Evolutionary conservation across 768 basidiomycete genomes (phyloP).

Genomic region (Lactifluus pinguis): DNA sequence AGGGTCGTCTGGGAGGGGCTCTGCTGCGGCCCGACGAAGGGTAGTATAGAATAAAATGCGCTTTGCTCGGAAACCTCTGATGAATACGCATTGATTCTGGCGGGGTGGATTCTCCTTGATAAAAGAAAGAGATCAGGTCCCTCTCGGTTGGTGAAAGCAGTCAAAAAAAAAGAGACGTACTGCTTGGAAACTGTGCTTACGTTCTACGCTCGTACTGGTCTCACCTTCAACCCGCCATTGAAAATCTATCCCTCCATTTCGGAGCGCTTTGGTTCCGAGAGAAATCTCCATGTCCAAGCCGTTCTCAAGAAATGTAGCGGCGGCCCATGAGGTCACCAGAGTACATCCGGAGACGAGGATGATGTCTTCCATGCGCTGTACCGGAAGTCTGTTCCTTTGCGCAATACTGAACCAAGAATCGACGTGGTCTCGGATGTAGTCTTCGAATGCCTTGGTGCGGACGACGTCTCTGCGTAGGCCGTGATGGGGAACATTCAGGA

Average conservation of each 20-base stretch:
- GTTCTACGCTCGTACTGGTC: not conserved
- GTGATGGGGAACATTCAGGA: not conserved
- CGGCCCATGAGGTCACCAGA: conserved; percentile 3
- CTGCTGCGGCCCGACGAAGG: not conserved
- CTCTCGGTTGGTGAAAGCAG: not conserved
- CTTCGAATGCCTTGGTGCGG: conserved; percentile 5
- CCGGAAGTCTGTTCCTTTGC: not conserved
- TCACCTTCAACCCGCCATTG: not conserved
- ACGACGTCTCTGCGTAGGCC: not conserved
- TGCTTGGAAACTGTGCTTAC: not conserved
- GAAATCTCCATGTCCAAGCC: not conserved
- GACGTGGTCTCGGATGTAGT: conserved; percentile 7
- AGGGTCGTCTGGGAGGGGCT: conserved; percentile 1
- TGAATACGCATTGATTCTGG: conserved; percentile 10
- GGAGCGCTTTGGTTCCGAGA: not conserved
- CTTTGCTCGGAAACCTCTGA: conserved; percentile 10
- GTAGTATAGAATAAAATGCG: not conserved
- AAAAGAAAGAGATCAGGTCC: not conserved
- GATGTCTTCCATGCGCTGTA: conserved; percentile 11
- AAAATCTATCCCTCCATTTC: not conserved
- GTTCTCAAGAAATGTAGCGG: not conserved
- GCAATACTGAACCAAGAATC: conserved; percentile 4
- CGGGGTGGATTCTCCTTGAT: not conserved
- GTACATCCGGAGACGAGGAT: conserved; percentile 11
- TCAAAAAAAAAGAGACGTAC: not conserved